These are phyloP conservation scores for Aspergillus pseudotamarii DNA, from an alignment of 2,329 filamentous ascomycete species.

Conservation along the genomic window DNA sequence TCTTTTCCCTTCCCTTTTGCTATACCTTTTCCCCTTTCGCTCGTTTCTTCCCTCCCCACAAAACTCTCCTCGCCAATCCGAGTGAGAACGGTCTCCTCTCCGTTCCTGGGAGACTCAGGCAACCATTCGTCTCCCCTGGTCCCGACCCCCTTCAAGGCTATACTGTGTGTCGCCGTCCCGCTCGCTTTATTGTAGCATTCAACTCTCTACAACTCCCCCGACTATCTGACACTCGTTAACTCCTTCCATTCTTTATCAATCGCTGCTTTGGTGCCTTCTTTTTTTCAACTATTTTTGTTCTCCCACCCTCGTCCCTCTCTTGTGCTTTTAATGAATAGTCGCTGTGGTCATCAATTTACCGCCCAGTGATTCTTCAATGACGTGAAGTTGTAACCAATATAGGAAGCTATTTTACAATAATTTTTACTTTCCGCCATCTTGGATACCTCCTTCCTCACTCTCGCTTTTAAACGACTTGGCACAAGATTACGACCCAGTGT, in stretches of 20 bases:
- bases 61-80: slow-evolving; percentile 6
- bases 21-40: slow-evolving; percentile 10
- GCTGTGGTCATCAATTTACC: slow-evolving; percentile 15
- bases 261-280: slow-evolving; percentile 12
- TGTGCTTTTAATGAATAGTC: slow-evolving; percentile 15
- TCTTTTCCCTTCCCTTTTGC: slow-evolving; percentile 1
- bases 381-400: slow-evolving; percentile 23
- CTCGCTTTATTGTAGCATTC: slow-evolving; percentile 26
- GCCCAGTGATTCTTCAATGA: slow-evolving; percentile 23
- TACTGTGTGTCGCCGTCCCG: slow-evolving; percentile 39
- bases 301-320: slow-evolving; percentile 9
- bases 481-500: slow-evolving; percentile 13
- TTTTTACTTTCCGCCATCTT: slow-evolving; percentile 9
- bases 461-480: slow-evolving; percentile 12
- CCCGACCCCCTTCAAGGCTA: slow-evolving; percentile 20
- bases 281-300: slow-evolving; percentile 11
- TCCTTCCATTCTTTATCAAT: slow-evolving; percentile 16
- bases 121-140: slow-evolving; percentile 3
- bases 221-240: slow-evolving; percentile 15
- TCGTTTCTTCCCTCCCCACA: slow-evolving; percentile 7
- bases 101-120: slow-evolving; percentile 16
- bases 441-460: slow-evolving; percentile 2
- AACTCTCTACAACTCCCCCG: slow-evolving; percentile 17
- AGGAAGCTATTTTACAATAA: slow-evolving; percentile 12
- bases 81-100: slow-evolving; percentile 10